These are phyloP conservation scores for Dillenia turbinata DNA, from an alignment of 164 flowering plant species.

Conservation along the genomic window DNA sequence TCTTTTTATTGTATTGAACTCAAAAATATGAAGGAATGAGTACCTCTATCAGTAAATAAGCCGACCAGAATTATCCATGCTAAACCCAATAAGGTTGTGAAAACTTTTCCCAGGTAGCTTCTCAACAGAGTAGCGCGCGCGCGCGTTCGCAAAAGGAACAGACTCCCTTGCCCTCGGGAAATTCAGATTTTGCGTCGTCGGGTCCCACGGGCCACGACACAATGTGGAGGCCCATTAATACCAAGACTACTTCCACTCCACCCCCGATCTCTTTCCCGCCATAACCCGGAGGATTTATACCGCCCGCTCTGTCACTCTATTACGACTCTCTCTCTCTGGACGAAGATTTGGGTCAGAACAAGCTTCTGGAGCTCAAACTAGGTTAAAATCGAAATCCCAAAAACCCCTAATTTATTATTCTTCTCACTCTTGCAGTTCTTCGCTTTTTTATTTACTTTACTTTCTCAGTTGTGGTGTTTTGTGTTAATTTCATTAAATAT, in stretches of 20 bases:
- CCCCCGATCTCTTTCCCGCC: constrained; percentile 3
- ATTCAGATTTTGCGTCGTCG: too few relatives aligned
- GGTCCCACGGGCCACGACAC: too few relatives aligned
- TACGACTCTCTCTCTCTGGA: constrained; percentile 37
- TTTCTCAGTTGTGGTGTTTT: background rate
- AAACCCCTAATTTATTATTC: background rate
- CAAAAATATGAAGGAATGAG: too few relatives aligned
- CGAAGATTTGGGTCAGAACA: constrained; percentile 50
- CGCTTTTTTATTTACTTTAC: background rate
- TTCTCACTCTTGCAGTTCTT: background rate
- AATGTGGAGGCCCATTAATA: too few relatives aligned
- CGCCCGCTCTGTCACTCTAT: background rate
- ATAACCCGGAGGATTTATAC: background rate
- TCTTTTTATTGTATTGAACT: too few relatives aligned
- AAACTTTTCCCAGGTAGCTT: too few relatives aligned
- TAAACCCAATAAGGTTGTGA: too few relatives aligned
- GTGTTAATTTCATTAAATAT: background rate
- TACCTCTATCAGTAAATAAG: too few relatives aligned
- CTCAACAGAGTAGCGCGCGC: too few relatives aligned
- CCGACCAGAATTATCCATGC: too few relatives aligned
- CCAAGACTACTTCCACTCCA: background rate
- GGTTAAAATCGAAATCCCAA: constrained; percentile 33
- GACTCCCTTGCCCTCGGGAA: too few relatives aligned
- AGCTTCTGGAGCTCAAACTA: constrained; percentile 90
- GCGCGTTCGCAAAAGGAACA: too few relatives aligned